Base-by-base conservation (phyloP, 1,284 basidiomycete species). In the Coniferiporia weirii region DNA sequence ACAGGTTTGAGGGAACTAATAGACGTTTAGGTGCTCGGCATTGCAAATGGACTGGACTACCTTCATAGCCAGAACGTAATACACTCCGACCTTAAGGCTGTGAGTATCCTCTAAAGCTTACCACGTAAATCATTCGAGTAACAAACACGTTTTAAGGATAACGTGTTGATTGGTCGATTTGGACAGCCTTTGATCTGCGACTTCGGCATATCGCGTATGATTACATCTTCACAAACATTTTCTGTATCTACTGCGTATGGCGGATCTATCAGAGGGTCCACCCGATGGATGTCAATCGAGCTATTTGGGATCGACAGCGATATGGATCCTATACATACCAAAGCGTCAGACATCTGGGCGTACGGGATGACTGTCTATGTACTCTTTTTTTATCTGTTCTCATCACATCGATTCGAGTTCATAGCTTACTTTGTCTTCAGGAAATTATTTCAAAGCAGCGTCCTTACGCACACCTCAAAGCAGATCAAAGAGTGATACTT, bases 311-410 rank as follows among this genome's bases (percentile, higher is more conserved):
- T 22, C 10, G 19, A 49, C 15, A 13, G 19, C 20, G 34, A 57
- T 22, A 12, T n/a, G 4, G 22, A 35, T 5, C 9, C 34, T 6
- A 15, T 22, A 35, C 55, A 57, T 8, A 35, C 54, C 0, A 55
- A 57, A 48, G 34, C 10, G 35, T 52, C 54, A 15, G 60, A 61
- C 32, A 34, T 57, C 1, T 61, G 60, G 60, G 60, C 60, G 34
- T 61, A 51, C 40, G 54, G 55, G 7, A 61, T 61, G 59, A 52
- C 52, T 13, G 54, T 60, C 43, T 60, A 50, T 43, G 54, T 60
- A 20, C 8, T 38, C 51, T 10, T 48, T 9, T n/a, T 54, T 22
- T 15, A 32, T 19, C 19, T 7, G 3, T 17, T 55, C 1, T 43
- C 38, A 4, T 20, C n/a, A 9, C 27, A 22, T 35, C 15, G 8